These are phyloP conservation scores for Xylaria sp. DNA, from an alignment of 2,329 filamentous ascomycete genomes.

Conservation along the genomic window DNA sequence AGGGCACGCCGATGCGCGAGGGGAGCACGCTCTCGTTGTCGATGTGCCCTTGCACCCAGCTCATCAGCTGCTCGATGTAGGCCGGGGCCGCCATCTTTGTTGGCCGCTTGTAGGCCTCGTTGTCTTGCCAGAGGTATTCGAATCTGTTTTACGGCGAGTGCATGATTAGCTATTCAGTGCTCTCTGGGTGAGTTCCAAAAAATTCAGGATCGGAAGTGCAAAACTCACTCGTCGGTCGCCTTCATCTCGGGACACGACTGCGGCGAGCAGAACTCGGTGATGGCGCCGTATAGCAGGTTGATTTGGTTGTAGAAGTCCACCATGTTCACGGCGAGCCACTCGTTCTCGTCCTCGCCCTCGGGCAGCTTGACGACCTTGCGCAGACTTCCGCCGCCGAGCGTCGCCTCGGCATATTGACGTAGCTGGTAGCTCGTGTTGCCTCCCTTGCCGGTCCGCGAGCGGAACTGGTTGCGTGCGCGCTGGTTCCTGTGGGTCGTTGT, in stretches of 20 bases:
- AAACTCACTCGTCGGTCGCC: constrained; percentile 93
- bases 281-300: constrained; percentile 97
- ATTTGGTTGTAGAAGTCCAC: constrained; percentile 99
- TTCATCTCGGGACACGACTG: constrained; percentile 99
- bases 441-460: constrained; percentile 85
- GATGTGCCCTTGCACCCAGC: constrained; percentile 94
- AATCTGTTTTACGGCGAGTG: constrained; percentile 67
- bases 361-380: constrained; percentile 96
- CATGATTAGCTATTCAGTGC: constrained; percentile 2
- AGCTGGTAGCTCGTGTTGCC: constrained; percentile 89
- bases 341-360: constrained; percentile 96
- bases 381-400: constrained; percentile 91
- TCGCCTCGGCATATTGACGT: constrained; percentile 97
- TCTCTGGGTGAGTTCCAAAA: too few species aligned
- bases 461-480: constrained; percentile 89
- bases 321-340: constrained; percentile 98
- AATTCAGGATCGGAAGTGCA: too few species aligned
- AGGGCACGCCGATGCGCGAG: constrained; percentile 93
- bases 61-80: constrained; percentile 98
- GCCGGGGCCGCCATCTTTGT: constrained; percentile 98
- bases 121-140: constrained; percentile 99
- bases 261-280: constrained; percentile 98
- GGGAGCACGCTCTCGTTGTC: constrained; percentile 96
- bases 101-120: constrained; percentile 90
- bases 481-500: constrained; percentile 71